Conservation (phyloP, 1,139 yeast species). For the Candida buenavistaensis region DNA sequence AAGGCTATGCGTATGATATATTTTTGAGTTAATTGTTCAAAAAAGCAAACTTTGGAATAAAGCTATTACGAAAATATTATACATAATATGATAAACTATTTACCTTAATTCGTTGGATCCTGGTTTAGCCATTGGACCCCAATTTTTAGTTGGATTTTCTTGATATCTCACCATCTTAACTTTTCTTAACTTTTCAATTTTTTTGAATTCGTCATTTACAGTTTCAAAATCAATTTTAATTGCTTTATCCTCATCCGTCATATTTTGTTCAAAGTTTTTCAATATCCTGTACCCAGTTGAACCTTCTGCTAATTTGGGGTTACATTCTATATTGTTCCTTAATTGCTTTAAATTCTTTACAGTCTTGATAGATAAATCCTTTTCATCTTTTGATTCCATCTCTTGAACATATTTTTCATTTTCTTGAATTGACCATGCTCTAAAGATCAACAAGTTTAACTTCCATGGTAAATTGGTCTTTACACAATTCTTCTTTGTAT, state of each 20-base stretch:
- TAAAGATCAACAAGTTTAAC: constrained; percentile 68
- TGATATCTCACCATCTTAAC: constrained; percentile 84
- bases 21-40: too few species aligned
- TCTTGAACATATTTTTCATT: constrained; percentile 34
- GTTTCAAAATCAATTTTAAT: constrained; percentile 47
- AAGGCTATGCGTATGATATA: too few species aligned
- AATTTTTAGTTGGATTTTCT: constrained; percentile 86
- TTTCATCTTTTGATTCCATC: constrained; percentile 18
- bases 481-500: constrained; percentile 80
- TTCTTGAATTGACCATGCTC: constrained; percentile 61
- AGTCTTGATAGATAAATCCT: constrained; percentile 27
- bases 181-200: constrained; percentile 61
- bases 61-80: too few species aligned
- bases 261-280: constrained; percentile 29
- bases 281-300: constrained; percentile 68
- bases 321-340: constrained; percentile 26
- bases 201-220: constrained; percentile 54
- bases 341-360: constrained; percentile 14
- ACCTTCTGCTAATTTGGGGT: constrained; percentile 37
- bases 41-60: too few species aligned
- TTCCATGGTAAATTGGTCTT: constrained; percentile 91
- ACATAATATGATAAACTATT: too few species aligned
- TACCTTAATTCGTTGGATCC: too few species aligned
- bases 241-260: constrained; percentile 7
- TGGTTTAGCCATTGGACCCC: constrained; percentile 62